Conservation (phyloP, 2,329 filamentous ascomycete genomes). For the Metarhizium robertsii region DNA sequence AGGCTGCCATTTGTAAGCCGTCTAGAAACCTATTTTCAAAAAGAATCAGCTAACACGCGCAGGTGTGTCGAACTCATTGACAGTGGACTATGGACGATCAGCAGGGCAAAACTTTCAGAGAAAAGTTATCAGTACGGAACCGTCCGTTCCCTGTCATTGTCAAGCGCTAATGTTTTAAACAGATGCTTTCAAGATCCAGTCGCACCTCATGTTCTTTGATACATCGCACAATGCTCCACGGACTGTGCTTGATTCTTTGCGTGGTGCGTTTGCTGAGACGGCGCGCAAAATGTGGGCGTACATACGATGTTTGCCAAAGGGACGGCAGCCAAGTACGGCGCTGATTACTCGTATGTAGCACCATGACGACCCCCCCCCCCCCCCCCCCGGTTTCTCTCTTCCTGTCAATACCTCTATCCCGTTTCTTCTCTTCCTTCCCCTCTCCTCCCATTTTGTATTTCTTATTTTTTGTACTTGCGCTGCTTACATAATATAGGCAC, state of each 20-base stretch:
- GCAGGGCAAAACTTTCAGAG: slow-evolving; percentile 73
- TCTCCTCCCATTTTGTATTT: not conserved
- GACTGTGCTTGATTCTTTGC: slow-evolving; percentile 66
- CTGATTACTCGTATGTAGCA: slow-evolving; percentile 53
- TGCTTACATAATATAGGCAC: slow-evolving; percentile 37
- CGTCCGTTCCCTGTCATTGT: not conserved
- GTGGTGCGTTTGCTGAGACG: slow-evolving; percentile 65
- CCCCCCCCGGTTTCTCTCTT: too few species aligned
- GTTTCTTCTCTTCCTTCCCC: too few species aligned
- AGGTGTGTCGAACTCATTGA: slow-evolving; percentile 59
- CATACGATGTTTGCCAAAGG: slow-evolving; percentile 44
- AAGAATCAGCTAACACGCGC: not conserved
- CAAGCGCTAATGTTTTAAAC: not conserved
- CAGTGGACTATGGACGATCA: slow-evolving; percentile 62
- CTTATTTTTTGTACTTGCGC: not conserved
- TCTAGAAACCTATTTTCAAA: not conserved
- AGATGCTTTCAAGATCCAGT: slow-evolving; percentile 73
- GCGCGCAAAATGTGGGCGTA: slow-evolving; percentile 67
- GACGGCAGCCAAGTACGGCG: slow-evolving; percentile 43
- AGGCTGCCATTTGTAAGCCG: slow-evolving; percentile 15
- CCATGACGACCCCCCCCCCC: too few species aligned
- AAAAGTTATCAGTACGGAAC: slow-evolving; percentile 58
- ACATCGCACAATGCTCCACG: slow-evolving; percentile 62
- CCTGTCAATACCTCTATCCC: too few species aligned
- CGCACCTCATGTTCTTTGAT: slow-evolving; percentile 77